Percentiles rank a stretch among this genome's conserved stretches.
phyloP scores from a whole-genome alignment of 1,139 yeast genomes.

The Saccharomyces pastorianus region DNA sequence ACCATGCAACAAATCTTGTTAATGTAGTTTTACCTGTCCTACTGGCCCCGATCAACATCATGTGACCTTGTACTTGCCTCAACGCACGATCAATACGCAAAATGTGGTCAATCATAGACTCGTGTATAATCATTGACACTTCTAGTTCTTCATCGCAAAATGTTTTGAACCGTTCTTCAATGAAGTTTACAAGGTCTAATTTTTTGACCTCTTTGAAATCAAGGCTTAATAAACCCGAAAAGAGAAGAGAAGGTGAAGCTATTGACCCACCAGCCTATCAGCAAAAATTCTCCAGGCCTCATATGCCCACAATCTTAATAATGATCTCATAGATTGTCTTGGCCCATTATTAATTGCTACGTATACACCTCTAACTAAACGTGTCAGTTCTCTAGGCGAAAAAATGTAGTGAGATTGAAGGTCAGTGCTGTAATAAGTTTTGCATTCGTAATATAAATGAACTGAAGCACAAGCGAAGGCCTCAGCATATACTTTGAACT shows the following conservation, averaged over 20 bases:
- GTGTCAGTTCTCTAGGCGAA: slow-evolving; percentile 85
- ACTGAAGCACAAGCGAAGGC: slow-evolving; percentile 60
- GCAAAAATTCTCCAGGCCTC: slow-evolving; percentile 72
- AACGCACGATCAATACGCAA: slow-evolving; percentile 76
- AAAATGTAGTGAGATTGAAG: slow-evolving; percentile 55
- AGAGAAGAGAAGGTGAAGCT: slow-evolving; percentile 50
- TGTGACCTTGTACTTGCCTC: slow-evolving; percentile 82
- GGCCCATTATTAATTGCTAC: slow-evolving; percentile 42
- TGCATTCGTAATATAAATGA: slow-evolving; percentile 46
- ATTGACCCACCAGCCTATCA: slow-evolving; percentile 62
- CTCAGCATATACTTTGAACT: slow-evolving; percentile 45
- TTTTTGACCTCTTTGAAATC: slow-evolving; percentile 52
- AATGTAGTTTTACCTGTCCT: slow-evolving; percentile 78
- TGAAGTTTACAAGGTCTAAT: slow-evolving; percentile 44
- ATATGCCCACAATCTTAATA: slow-evolving; percentile 70
- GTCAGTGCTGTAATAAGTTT: slow-evolving; percentile 33
- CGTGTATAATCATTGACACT: slow-evolving; percentile 53
- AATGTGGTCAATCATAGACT: slow-evolving; percentile 67
- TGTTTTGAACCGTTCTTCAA: slow-evolving; percentile 55
- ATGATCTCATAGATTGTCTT: slow-evolving; percentile 10
- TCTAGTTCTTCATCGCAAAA: slow-evolving; percentile 75
- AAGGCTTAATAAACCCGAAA: slow-evolving; percentile 62
- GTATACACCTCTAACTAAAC: slow-evolving; percentile 78
- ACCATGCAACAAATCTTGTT: slow-evolving; percentile 83
- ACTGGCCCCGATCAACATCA: slow-evolving; percentile 79